Evolutionary conservation across 2,329 filamentous ascomycete genomes (phyloP).

Genomic region (Paecilomyces formosus): DNA sequence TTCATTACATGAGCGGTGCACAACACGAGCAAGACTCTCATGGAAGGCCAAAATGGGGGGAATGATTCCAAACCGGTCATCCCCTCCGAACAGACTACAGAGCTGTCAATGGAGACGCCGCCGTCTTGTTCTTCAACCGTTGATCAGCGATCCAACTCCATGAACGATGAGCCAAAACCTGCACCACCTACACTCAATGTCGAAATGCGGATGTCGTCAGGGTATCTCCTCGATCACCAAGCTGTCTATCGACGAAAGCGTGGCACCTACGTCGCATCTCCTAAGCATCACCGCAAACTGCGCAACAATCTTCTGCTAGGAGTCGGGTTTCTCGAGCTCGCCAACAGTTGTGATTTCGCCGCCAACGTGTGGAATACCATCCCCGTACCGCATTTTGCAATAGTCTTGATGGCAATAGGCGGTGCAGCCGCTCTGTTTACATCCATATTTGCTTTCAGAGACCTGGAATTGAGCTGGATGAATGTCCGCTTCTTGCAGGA

Average conservation of each 20-base stretch:
- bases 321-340: constrained; percentile 48
- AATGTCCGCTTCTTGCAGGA: constrained; percentile 41
- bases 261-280: background rate
- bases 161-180: background rate
- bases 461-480: constrained; percentile 35
- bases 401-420: constrained; percentile 47
- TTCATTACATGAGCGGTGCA: background rate
- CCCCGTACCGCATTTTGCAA: constrained; percentile 43
- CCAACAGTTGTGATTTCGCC: constrained; percentile 51
- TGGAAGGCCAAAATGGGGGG: background rate
- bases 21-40: background rate
- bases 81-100: background rate
- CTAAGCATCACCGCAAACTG: background rate
- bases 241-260: background rate
- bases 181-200: background rate
- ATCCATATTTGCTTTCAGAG: constrained; percentile 40
- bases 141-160: background rate
- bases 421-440: constrained; percentile 41
- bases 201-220: background rate
- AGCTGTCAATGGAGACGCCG: background rate
- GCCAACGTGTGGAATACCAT: constrained; percentile 51
- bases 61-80: background rate
- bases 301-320: constrained; percentile 23
- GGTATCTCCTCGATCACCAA: background rate
- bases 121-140: background rate